Base-by-base conservation (phyloP, 257 asterid genomes). In the Oldenlandia corymbosa region DNA sequence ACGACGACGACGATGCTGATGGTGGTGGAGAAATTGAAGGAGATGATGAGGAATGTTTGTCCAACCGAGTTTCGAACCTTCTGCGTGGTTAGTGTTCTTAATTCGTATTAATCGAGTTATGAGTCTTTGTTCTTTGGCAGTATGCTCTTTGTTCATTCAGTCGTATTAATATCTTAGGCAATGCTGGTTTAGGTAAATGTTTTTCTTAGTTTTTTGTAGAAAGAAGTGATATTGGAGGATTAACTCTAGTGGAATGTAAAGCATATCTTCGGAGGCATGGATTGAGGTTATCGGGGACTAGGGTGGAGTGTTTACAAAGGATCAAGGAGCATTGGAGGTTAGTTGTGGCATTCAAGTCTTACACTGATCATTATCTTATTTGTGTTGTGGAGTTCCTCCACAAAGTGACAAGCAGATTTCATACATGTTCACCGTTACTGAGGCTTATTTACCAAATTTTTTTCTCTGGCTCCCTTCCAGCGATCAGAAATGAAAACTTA, bases 241-340 rank as follows among this genome's bases (percentile, higher is more conserved):
- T 88, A 58, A 83, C 66, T 37, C 47, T 81, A 64, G 47, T 32
- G 36, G 91, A 85, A 63, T 85, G 83, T 78, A 83, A 81, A 74
- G 80, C 77, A 10, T 85, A 83, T 71, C 79, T 85, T 61, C 75
- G 91, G 50, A 71, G 56, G 34, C 76, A 85, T 71, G 81, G 81
- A 13, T 85, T 85, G 85, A 78, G 95, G 68, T 68, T 88, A 17
- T 76, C 87, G 17, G 95, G 93, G 61, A 80, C 82, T 43, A 88
- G 74, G 66, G 83, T 69, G 23, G 90, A 88, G 59, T 85, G 90
- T 67, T 71, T 81, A 16, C 74, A 68, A 64, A 76, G 93, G 67
- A 85, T 85, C 58, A 64, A 79, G 82, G 95, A 85, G 78, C 92
- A 85, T 70, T 75, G 80, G 82, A 83, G 85, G 95, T 81, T 27